Percentiles rank a stretch among this genome's conserved stretches.
phyloP scores from a whole-genome alignment of 768 basidiomycete genomes.

The Hericium rajendrae region DNA sequence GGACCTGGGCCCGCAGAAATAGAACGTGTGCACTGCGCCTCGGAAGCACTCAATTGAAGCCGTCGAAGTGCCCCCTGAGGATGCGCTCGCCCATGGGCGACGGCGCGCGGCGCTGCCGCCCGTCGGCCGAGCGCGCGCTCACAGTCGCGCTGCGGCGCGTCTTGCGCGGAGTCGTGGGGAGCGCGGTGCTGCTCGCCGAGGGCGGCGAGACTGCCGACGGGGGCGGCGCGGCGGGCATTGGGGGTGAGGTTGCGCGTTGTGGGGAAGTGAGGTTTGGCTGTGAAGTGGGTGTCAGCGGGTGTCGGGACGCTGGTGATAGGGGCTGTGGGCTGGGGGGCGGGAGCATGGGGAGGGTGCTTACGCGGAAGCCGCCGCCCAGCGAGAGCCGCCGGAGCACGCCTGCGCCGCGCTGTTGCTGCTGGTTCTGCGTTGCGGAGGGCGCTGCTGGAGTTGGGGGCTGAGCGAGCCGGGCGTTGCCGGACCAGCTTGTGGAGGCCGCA shows the following conservation, averaged over 20 bases:
- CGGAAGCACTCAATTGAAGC: conserved; percentile 49
- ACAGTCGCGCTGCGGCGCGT: conserved; percentile 53
- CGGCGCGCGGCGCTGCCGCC: conserved; percentile 38
- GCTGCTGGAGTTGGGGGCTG: conserved; percentile 20
- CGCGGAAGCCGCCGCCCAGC: conserved; percentile 41
- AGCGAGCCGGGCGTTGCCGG: conserved; percentile 40
- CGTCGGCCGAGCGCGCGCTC: conserved; percentile 30
- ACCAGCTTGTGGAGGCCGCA: conserved; percentile 47
- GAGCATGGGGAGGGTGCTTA: too few relatives aligned
- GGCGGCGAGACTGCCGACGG: conserved; percentile 6
- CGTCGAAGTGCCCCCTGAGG: conserved; percentile 85
- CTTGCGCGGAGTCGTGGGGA: conserved; percentile 13
- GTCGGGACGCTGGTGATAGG: conserved; percentile 16
- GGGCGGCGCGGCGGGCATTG: conserved; percentile 6
- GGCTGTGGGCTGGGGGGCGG: conserved; percentile 27
- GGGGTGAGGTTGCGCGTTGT: conserved; percentile 8
- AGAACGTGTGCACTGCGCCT: too few relatives aligned
- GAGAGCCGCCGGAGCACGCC: conserved; percentile 71
- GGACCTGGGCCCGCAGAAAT: too few relatives aligned
- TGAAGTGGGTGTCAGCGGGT: not conserved
- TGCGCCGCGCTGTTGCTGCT: conserved; percentile 51
- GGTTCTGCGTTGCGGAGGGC: conserved; percentile 30
- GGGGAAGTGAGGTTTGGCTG: conserved; percentile 8
- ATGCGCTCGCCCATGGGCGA: conserved; percentile 90
- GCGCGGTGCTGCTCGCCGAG: not conserved